These are phyloP conservation scores for Naumovozyma dairenensis DNA, from an alignment of 805 yeast species.

Conservation along the genomic window DNA sequence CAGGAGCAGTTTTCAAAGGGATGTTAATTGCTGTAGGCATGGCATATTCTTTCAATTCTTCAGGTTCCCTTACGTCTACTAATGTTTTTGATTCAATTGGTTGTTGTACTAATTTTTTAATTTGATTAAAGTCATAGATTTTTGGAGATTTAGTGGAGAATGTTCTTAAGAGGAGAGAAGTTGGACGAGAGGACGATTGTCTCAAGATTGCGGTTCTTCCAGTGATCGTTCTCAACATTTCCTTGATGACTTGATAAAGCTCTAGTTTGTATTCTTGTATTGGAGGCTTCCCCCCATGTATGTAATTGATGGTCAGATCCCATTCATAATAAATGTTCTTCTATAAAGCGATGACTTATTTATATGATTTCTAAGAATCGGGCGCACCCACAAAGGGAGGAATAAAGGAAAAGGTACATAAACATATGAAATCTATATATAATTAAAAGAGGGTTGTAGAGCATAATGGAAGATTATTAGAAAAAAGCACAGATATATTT, in stretches of 20 bases:
- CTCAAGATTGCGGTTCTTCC: slow-evolving; percentile 1
- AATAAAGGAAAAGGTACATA: no score
- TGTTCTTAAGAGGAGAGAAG: slow-evolving; percentile 7
- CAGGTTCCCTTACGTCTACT: slow-evolving; percentile 90
- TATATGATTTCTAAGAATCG: no score
- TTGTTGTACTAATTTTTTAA: slow-evolving; percentile 37
- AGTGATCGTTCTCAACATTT: slow-evolving; percentile 1
- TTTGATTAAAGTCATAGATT: slow-evolving; percentile 40
- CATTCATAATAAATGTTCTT: no score
- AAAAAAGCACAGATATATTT: no score
- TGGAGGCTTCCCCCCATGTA: no score
- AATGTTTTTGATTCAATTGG: slow-evolving; percentile 46
- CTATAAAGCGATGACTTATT: no score
- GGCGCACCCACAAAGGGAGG: no score
- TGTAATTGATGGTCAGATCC: no score
- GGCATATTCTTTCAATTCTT: slow-evolving; percentile 59
- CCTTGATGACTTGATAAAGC: no score
- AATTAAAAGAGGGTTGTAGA: no score
- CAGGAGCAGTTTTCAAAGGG: slow-evolving; percentile 86
- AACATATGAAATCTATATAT: slow-evolving; percentile 4
- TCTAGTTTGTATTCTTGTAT: no score
- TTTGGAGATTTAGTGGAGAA: slow-evolving; percentile 31
- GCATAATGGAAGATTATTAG: no score
- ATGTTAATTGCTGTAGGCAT: slow-evolving; percentile 81
- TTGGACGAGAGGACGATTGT: slow-evolving; percentile 3